These are phyloP conservation scores for Podochytrium sp. DNA, from an alignment of 192 early-diverging fungal species.

Conservation along the genomic window DNA sequence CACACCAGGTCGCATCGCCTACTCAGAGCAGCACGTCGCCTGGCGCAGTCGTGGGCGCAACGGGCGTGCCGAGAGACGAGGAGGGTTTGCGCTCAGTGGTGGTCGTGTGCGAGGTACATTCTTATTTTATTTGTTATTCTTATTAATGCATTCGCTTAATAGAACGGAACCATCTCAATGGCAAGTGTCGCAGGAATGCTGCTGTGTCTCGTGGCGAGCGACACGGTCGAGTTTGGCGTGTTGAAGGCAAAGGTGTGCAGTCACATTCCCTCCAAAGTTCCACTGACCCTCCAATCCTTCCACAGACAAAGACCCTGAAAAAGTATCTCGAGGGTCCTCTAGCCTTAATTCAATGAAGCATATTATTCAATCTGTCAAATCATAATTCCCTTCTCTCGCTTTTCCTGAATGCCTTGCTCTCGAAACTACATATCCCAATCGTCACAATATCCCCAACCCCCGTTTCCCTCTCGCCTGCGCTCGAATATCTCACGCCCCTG, in stretches of 20 bases:
- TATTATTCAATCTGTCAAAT: not conserved
- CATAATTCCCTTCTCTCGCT: no score
- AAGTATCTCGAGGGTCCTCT: constrained; percentile 29
- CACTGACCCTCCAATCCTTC: not conserved
- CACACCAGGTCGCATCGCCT: no score
- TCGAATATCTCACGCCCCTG: no score
- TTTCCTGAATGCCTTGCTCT: no score
- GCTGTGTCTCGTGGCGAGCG: constrained; percentile 49
- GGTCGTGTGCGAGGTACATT: constrained; percentile 39
- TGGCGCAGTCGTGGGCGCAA: constrained; percentile 13
- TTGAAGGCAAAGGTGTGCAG: constrained; percentile 46
- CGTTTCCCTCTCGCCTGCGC: no score
- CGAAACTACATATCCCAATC: no score
- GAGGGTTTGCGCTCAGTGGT: constrained; percentile 42
- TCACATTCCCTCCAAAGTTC: not conserved
- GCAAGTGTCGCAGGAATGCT: constrained; percentile 41
- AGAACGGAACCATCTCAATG: constrained; percentile 48
- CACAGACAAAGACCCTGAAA: constrained; percentile 33
- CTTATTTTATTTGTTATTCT: not conserved
- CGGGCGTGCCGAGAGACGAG: constrained; percentile 26
- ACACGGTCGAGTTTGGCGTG: constrained; percentile 48
- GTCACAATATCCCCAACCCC: no score
- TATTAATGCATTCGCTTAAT: not conserved
- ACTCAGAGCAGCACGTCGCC: not conserved
- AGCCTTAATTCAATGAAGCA: no score